Evolutionary conservation across 2,329 filamentous ascomycete species (phyloP).

Genomic region (Phaeosphaeria sp.): DNA sequence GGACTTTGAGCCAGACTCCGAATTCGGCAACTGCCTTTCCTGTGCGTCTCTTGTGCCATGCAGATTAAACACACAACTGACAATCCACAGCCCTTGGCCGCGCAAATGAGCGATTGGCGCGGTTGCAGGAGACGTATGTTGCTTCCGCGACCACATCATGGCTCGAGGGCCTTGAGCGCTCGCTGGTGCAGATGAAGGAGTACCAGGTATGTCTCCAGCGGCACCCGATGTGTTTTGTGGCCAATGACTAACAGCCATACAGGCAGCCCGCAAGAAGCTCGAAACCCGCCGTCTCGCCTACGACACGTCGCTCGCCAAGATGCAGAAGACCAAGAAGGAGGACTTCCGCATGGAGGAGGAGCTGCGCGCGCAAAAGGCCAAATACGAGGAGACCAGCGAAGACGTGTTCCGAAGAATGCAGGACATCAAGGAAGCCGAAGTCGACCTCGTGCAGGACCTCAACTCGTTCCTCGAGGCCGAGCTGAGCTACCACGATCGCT

Average conservation of each 20-base stretch:
- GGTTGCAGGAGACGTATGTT: slow-evolving; percentile 84
- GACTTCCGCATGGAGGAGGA: slow-evolving; percentile 95
- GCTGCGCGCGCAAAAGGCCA: slow-evolving; percentile 86
- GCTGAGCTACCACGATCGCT: slow-evolving; percentile 89
- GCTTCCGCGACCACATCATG: slow-evolving; percentile 79
- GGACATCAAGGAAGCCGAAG: slow-evolving; percentile 92
- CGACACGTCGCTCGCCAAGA: slow-evolving; percentile 85
- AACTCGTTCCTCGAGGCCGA: slow-evolving; percentile 85
- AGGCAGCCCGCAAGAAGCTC: slow-evolving; percentile 89
- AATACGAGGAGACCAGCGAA: slow-evolving; percentile 94
- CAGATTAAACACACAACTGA: slow-evolving; percentile 19
- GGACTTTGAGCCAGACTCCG: slow-evolving; percentile 88
- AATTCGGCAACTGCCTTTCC: slow-evolving; percentile 86
- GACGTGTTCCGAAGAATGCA: slow-evolving; percentile 93
- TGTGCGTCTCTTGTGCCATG: slow-evolving; percentile 55
- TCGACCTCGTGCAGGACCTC: slow-evolving; percentile 81
- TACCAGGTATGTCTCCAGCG: slow-evolving; percentile 73
- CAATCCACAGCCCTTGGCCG: slow-evolving; percentile 70
- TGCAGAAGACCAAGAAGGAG: slow-evolving; percentile 92
- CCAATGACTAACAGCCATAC: slow-evolving; percentile 19
- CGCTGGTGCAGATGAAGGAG: slow-evolving; percentile 93
- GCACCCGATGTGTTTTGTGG: not conserved
- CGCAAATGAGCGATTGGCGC: slow-evolving; percentile 85
- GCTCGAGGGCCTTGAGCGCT: slow-evolving; percentile 91
- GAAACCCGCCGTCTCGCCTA: slow-evolving; percentile 88